phyloP scores from a whole-genome alignment of 2,329 filamentous ascomycete species.

The Diaporthe velutina region DNA sequence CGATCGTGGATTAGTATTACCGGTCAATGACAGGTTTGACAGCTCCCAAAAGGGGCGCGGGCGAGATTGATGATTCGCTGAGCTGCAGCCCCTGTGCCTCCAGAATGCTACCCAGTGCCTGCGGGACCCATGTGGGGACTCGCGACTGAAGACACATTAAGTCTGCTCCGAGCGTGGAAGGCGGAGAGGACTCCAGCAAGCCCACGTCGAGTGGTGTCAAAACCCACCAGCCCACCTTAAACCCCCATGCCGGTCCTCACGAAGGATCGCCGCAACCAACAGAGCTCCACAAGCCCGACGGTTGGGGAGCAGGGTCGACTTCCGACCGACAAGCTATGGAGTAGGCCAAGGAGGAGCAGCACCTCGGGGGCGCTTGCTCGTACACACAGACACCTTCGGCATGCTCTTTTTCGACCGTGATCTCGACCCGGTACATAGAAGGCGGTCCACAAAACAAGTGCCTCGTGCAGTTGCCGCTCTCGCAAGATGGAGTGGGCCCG shows the following conservation, averaged over 20 bases:
- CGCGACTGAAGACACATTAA: conserved; percentile 17
- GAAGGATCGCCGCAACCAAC: conserved; percentile 25
- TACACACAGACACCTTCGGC: conserved; percentile 14
- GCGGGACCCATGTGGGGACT: conserved; percentile 23
- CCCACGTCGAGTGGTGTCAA: conserved; percentile 28
- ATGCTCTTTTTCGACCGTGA: conserved; percentile 15
- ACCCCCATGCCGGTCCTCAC: conserved; percentile 8
- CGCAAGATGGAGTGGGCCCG: conserved; percentile 9
- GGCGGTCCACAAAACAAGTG: conserved; percentile 1
- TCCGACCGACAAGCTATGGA: conserved; percentile 1
- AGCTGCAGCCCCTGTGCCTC: not conserved
- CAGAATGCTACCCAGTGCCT: not conserved
- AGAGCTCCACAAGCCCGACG: conserved; percentile 29
- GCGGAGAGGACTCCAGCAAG: conserved; percentile 25
- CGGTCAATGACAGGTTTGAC: conserved; percentile 38
- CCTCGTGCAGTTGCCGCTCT: not conserved
- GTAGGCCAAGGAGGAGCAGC: conserved; percentile 1
- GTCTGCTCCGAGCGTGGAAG: conserved; percentile 22
- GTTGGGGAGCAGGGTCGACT: conserved; percentile 23
- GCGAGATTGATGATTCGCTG: conserved; percentile 28
- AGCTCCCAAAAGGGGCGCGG: conserved; percentile 17
- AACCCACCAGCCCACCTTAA: conserved; percentile 27
- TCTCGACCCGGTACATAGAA: conserved; percentile 11
- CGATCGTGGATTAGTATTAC: conserved; percentile 32
- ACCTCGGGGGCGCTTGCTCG: not conserved